phyloP scores from a whole-genome alignment of 139 green algal species.

The Deuterostichococcus epilithicus region DNA sequence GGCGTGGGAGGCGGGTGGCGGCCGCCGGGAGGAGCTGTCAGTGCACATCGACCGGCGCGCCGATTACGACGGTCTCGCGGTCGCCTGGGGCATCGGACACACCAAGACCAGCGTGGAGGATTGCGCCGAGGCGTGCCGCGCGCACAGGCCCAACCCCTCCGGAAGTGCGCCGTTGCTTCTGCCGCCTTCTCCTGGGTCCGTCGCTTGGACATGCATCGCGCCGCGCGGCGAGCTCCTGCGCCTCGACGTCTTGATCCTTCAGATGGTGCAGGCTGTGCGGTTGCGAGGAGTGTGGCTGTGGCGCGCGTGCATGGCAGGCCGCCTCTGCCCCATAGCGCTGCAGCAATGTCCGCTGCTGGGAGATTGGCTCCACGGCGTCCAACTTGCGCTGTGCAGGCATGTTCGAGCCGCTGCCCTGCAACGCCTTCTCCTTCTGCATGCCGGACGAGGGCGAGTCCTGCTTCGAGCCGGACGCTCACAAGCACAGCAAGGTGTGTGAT shows the following conservation, averaged over 20 bases:
- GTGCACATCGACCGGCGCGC: slow-evolving; percentile 36
- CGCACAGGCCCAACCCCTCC: slow-evolving; percentile 42
- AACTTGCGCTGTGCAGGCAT: slow-evolving; percentile 25
- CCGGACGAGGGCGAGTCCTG: slow-evolving; percentile 42
- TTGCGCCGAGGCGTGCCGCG: slow-evolving; percentile 54
- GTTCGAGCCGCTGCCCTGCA: slow-evolving; percentile 73
- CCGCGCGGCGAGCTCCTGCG: too few species aligned
- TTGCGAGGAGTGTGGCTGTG: too few species aligned
- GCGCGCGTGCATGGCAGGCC: too few species aligned
- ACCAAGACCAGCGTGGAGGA: slow-evolving; percentile 54
- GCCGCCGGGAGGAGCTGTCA: slow-evolving; percentile 18
- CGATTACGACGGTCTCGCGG: slow-evolving; percentile 73
- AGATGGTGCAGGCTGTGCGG: neutral
- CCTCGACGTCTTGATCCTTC: slow-evolving; percentile 2
- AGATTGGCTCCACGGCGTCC: too few species aligned
- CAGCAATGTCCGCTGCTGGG: too few species aligned
- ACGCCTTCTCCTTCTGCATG: slow-evolving; percentile 80
- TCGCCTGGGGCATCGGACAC: slow-evolving; percentile 78
- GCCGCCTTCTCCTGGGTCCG: neutral
- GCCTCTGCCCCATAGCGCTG: too few species aligned
- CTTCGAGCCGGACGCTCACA: slow-evolving; percentile 84
- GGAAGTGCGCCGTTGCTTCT: slow-evolving; percentile 3
- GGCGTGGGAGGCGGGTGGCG: slow-evolving; percentile 3
- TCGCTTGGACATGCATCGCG: too few species aligned
- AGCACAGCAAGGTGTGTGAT: slow-evolving; percentile 2